Conservation (phyloP, 352 stramenopile species). For the Aphanomyces astaci region DNA sequence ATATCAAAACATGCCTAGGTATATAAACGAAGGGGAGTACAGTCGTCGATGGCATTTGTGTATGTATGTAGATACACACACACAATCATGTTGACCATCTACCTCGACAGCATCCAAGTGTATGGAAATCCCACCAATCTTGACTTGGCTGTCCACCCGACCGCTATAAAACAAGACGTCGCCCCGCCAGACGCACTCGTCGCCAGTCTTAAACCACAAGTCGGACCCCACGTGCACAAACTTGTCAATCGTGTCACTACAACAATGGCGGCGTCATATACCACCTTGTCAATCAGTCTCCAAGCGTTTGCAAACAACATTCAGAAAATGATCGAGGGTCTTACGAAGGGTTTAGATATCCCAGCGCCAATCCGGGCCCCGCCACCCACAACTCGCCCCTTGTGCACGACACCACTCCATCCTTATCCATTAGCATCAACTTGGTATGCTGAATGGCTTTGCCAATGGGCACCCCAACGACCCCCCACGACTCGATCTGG, state of each 20-base stretch:
- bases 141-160: constrained; percentile 22
- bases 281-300: no score
- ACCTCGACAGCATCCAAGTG: constrained; percentile 17
- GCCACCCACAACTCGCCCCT: constrained; percentile 32
- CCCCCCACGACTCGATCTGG: background rate
- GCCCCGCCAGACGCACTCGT: constrained; percentile 1
- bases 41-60: no score
- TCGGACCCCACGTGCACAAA: background rate
- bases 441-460: background rate
- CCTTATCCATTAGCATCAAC: background rate
- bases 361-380: constrained; percentile 28
- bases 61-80: no score
- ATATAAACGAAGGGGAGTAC: background rate
- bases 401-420: background rate
- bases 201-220: constrained; percentile 23
- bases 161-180: constrained; percentile 11
- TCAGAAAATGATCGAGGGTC: background rate
- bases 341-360: constrained; percentile 26
- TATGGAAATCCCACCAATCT: constrained; percentile 12
- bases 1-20: background rate
- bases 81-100: no score
- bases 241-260: background rate
- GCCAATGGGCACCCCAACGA: constrained; percentile 20
- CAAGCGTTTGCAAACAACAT: no score
- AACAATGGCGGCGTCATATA: no score